These are phyloP conservation scores for Clavulina sp. DNA, from an alignment of 768 basidiomycete species.

Conservation along the genomic window DNA sequence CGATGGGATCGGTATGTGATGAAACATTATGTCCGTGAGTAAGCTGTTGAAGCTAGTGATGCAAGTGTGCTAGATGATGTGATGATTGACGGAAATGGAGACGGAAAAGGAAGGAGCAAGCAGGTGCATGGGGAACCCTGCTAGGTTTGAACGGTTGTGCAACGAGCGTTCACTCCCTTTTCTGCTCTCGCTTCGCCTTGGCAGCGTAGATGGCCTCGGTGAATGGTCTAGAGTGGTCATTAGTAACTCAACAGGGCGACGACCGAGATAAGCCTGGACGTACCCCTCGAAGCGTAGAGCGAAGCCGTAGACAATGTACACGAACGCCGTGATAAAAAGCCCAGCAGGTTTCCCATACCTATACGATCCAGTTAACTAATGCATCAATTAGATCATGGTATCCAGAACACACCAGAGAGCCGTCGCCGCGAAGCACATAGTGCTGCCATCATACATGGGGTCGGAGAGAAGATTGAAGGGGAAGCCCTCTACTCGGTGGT, in stretches of 20 bases:
- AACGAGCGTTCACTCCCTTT: too few relatives aligned
- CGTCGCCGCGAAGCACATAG: conserved; percentile 70
- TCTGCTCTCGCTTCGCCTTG: conserved; percentile 8
- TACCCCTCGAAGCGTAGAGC: conserved; percentile 86
- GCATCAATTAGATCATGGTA: background rate
- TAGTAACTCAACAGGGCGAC: background rate
- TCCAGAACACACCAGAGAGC: conserved; percentile 56
- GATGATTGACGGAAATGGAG: too few relatives aligned
- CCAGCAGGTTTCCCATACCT: conserved; percentile 84
- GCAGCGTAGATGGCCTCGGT: conserved; percentile 26
- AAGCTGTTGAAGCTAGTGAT: too few relatives aligned
- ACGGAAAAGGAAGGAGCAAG: too few relatives aligned
- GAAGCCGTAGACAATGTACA: conserved; percentile 67
- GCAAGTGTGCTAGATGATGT: too few relatives aligned
- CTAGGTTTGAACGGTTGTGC: too few relatives aligned
- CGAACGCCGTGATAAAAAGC: conserved; percentile 57
- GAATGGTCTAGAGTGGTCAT: conserved; percentile 21
- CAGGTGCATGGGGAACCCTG: too few relatives aligned
- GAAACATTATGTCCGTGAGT: too few relatives aligned
- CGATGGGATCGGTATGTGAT: too few relatives aligned
- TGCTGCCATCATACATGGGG: conserved; percentile 96
- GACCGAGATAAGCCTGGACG: conserved; percentile 16
- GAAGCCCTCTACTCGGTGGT: conserved; percentile 82
- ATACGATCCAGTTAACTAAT: conserved; percentile 1
- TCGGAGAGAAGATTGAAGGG: conserved; percentile 86